phyloP scores from a whole-genome alignment of 495 filamentous ascomycete genomes.

The Bacidia rubella region DNA sequence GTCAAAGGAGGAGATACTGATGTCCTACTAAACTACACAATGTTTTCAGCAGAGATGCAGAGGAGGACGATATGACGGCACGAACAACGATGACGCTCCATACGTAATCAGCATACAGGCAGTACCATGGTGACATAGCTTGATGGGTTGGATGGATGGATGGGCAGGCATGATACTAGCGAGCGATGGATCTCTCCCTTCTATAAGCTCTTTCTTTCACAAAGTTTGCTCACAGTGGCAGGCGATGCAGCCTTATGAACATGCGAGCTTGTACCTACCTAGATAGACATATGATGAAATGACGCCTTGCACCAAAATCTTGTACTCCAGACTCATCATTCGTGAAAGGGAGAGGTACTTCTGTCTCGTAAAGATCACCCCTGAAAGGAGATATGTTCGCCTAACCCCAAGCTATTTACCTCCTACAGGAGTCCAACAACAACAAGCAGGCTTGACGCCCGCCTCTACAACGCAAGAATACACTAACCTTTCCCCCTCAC shows the following conservation, averaged over 20 bases:
- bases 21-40: background rate
- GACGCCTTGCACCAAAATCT: background rate
- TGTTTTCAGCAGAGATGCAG: background rate
- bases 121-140: background rate
- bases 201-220: background rate
- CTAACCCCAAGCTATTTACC: too few relatives aligned
- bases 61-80: background rate
- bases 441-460: too few relatives aligned
- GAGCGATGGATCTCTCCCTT: background rate
- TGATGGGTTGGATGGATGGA: background rate
- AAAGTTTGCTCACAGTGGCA: background rate
- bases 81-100: background rate
- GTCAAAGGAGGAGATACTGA: conserved; percentile 3
- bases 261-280: background rate
- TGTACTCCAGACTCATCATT: background rate
- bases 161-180: background rate
- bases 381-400: too few relatives aligned
- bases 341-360: too few relatives aligned
- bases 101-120: background rate
- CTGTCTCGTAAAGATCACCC: too few relatives aligned
- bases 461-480: background rate
- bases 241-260: background rate
- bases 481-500: background rate
- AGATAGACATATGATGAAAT: background rate
- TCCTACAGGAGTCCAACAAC: too few relatives aligned